Percentiles rank a stretch among this genome's conserved stretches.
These are phyloP conservation scores for Mortierella sp. DNA, from an alignment of 371 early-diverging fungal species.

Conservation along the genomic window DNA sequence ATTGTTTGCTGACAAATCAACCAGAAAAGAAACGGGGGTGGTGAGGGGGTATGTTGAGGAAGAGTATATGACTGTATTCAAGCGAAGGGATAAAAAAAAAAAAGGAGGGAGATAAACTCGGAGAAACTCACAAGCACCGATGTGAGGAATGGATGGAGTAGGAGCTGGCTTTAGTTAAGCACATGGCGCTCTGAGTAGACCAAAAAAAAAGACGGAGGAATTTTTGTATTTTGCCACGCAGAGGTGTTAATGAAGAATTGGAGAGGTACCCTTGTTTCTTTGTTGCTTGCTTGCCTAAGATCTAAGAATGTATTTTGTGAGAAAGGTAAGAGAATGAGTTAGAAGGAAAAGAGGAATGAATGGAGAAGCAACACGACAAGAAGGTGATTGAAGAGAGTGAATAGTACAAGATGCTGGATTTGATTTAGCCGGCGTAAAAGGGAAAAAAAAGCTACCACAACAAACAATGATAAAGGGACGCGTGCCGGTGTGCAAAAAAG, in stretches of 20 bases:
- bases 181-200: no score
- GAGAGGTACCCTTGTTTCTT: background rate
- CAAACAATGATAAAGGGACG: no score
- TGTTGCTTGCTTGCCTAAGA: background rate
- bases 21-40: background rate
- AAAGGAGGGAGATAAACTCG: no score
- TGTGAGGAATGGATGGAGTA: no score
- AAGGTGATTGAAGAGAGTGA: no score
- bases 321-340: no score
- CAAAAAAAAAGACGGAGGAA: background rate
- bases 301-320: background rate
- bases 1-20: background rate
- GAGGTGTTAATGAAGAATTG: background rate
- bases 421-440: background rate
- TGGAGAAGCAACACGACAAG: no score
- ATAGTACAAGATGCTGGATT: no score
- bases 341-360: no score
- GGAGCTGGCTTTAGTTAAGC: no score
- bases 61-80: background rate
- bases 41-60: background rate
- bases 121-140: no score
- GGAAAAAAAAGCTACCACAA: no score
- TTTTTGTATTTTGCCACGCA: background rate
- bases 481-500: background rate
- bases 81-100: background rate